These are phyloP conservation scores for Fraxinus ornus DNA, from an alignment of 305 asterid species.

Conservation along the genomic window DNA sequence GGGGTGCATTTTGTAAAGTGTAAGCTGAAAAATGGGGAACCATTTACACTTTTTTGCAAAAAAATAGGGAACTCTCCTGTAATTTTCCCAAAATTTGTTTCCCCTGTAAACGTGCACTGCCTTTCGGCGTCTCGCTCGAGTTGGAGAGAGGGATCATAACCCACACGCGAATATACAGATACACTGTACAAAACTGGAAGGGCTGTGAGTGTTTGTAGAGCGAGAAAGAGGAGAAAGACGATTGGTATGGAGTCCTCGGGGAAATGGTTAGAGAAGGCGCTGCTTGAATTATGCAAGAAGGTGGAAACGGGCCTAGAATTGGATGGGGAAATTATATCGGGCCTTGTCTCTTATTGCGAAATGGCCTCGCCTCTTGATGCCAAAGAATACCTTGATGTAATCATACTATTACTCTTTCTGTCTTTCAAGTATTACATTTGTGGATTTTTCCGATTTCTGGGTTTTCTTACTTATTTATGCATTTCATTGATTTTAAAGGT, in stretches of 20 bases:
- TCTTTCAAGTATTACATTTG: not conserved
- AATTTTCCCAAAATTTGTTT: not conserved
- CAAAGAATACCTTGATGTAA: conserved; percentile 86
- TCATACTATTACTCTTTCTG: conserved; percentile 5
- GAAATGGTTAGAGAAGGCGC: conserved; percentile 74
- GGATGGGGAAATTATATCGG: conserved; percentile 81
- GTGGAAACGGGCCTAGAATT: conserved; percentile 62
- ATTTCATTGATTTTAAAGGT: not conserved
- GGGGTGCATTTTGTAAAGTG: not conserved
- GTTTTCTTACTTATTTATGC: not conserved
- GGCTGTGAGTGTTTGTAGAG: not conserved
- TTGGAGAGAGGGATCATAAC: not conserved
- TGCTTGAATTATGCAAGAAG: conserved; percentile 63
- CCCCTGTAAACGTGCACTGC: not conserved
- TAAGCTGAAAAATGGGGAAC: not conserved
- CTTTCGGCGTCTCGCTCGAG: not conserved
- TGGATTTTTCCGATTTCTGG: not conserved
- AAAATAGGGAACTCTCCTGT: not conserved
- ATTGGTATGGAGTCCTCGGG: conserved; percentile 59
- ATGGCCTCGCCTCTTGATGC: conserved; percentile 94
- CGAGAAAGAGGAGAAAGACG: conserved; percentile 24
- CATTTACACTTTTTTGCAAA: not conserved
- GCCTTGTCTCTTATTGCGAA: conserved; percentile 91
- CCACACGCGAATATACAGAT: not conserved
- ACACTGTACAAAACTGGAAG: not conserved